Evolutionary conservation across 129 eudicot species (phyloP).

Genomic region (Saposhnikovia divaricata): DNA sequence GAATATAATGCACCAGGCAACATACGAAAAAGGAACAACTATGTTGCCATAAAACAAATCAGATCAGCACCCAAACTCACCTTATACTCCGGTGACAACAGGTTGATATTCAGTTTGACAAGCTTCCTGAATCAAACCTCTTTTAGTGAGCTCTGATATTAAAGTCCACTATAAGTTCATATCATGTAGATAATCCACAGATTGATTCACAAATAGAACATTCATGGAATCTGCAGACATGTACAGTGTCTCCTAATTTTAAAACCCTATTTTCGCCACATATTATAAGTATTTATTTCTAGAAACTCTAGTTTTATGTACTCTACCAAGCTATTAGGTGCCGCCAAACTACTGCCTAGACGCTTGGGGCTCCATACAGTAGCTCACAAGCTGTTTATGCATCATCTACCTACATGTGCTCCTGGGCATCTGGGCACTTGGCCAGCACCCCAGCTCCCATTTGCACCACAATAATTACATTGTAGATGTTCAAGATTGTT

Average conservation of each 20-base stretch:
- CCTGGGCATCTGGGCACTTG: neutral
- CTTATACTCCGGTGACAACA: neutral
- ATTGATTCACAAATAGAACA: neutral
- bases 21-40: neutral
- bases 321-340: neutral
- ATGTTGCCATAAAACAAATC: neutral
- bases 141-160: neutral
- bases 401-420: neutral
- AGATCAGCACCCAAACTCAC: neutral
- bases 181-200: slow-evolving; percentile 4
- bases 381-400: neutral
- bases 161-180: slow-evolving; percentile 1
- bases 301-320: neutral
- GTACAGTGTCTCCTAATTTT: neutral
- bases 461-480: neutral
- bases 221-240: neutral
- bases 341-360: neutral
- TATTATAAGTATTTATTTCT: neutral
- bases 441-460: neutral
- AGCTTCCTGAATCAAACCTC: slow-evolving; percentile 1
- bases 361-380: neutral
- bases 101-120: slow-evolving; percentile 1
- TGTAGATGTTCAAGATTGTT: neutral
- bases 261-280: neutral
- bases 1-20: neutral